These are phyloP conservation scores for Blastobotrys elegans DNA, from an alignment of 1,139 yeast species.

Conservation along the genomic window DNA sequence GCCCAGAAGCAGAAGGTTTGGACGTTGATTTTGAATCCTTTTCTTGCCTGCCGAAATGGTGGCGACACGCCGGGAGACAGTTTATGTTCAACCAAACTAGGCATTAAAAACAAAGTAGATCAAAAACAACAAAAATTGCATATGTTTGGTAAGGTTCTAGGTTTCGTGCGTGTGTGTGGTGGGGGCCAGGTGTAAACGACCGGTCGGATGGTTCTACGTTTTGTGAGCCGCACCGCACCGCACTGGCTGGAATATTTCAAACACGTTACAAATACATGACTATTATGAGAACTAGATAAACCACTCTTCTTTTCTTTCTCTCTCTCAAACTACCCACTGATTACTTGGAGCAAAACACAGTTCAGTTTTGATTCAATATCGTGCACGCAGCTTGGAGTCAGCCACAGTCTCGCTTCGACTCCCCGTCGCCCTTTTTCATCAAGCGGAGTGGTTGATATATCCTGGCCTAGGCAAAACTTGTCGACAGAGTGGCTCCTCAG, in stretches of 20 bases:
- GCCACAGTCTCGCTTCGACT: not conserved
- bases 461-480: not conserved
- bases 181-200: too few relatives aligned
- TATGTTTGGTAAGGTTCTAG: too few relatives aligned
- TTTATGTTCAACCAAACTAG: constrained; percentile 20
- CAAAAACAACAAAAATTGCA: not conserved
- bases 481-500: not conserved
- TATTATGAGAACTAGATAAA: too few relatives aligned
- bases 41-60: constrained; percentile 83
- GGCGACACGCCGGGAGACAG: constrained; percentile 49
- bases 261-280: too few relatives aligned
- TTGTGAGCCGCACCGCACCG: too few relatives aligned
- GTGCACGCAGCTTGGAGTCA: not conserved
- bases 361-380: not conserved
- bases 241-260: too few relatives aligned
- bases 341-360: not conserved
- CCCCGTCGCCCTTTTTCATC: not conserved
- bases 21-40: constrained; percentile 56
- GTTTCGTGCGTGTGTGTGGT: too few relatives aligned
- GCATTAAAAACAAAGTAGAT: not conserved
- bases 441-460: not conserved
- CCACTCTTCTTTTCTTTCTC: too few relatives aligned
- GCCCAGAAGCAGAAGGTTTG: constrained; percentile 43
- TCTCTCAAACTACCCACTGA: not conserved
- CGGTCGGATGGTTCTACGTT: too few relatives aligned